Conservation (phyloP, 2,329 filamentous ascomycete species). For the Scolecobasidium constrictum region DNA sequence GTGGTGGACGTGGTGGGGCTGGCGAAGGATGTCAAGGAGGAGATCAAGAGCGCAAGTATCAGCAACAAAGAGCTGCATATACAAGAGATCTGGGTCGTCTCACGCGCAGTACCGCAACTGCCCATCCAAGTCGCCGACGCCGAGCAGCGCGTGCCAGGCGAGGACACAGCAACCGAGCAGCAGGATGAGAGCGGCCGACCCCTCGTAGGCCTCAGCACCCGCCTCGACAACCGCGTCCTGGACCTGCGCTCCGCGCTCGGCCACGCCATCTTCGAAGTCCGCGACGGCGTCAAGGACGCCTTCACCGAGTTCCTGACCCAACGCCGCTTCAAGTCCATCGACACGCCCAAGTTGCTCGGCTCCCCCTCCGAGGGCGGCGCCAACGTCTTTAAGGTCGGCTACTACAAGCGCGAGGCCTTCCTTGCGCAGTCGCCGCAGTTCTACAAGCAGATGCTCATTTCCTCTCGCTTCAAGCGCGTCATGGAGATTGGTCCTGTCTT, state of each 20-base stretch:
- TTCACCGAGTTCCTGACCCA: constrained; percentile 71
- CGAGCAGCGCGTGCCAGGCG: constrained; percentile 36
- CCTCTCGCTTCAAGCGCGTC: constrained; percentile 65
- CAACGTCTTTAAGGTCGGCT: constrained; percentile 82
- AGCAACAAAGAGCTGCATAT: constrained; percentile 79
- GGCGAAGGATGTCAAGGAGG: constrained; percentile 73
- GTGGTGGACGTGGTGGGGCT: constrained; percentile 71
- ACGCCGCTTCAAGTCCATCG: constrained; percentile 69
- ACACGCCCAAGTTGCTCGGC: constrained; percentile 80
- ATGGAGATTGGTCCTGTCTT: constrained; percentile 74
- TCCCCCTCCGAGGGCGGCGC: constrained; percentile 86
- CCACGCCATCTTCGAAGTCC: constrained; percentile 71
- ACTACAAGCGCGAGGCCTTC: constrained; percentile 76
- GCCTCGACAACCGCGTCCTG: constrained; percentile 84
- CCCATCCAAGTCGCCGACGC: constrained; percentile 49
- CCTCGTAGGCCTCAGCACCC: constrained; percentile 69
- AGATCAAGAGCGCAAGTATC: constrained; percentile 78
- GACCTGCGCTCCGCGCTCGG: constrained; percentile 87
- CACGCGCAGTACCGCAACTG: constrained; percentile 48
- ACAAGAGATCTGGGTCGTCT: constrained; percentile 69
- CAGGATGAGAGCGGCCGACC: constrained; percentile 47
- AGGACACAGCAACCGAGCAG: constrained; percentile 37
- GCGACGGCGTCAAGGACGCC: constrained; percentile 53
- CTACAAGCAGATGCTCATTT: constrained; percentile 81
- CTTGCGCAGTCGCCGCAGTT: constrained; percentile 75